Conservation (phyloP, 2,329 filamentous ascomycete genomes). For the Plenodomus biglobosus region DNA sequence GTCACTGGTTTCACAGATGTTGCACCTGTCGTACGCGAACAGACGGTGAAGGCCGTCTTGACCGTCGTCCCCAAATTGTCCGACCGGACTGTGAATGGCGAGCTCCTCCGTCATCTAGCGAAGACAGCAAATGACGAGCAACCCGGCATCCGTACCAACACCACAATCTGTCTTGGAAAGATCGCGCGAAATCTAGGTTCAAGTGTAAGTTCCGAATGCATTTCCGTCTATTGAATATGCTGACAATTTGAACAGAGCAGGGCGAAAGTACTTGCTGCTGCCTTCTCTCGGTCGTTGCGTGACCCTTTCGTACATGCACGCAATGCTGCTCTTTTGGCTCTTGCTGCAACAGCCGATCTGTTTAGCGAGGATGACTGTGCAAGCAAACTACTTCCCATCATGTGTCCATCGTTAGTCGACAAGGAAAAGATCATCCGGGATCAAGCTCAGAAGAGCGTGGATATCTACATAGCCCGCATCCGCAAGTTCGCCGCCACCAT, state of each 20-base stretch:
- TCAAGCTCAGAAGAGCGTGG: slow-evolving; percentile 85
- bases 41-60: slow-evolving; percentile 92
- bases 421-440: slow-evolving; percentile 94
- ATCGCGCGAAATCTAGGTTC: slow-evolving; percentile 86
- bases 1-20: slow-evolving; percentile 93
- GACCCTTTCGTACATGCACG: slow-evolving; percentile 95
- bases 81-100: slow-evolving; percentile 90
- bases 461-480: slow-evolving; percentile 79
- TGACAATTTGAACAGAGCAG: slow-evolving; percentile 59
- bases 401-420: slow-evolving; percentile 84
- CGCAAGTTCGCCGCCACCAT: slow-evolving; percentile 75
- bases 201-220: slow-evolving; percentile 44
- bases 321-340: slow-evolving; percentile 82
- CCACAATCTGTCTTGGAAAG: slow-evolving; percentile 94
- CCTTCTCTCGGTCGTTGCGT: slow-evolving; percentile 83
- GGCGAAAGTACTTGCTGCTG: slow-evolving; percentile 87
- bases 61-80: slow-evolving; percentile 86
- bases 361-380: slow-evolving; percentile 92
- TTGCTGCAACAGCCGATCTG: slow-evolving; percentile 80
- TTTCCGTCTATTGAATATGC: neutral
- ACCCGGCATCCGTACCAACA: slow-evolving; percentile 95
- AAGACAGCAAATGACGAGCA: slow-evolving; percentile 98
- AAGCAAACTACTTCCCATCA: slow-evolving; percentile 74
- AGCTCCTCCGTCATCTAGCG: slow-evolving; percentile 84
- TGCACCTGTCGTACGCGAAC: slow-evolving; percentile 88